A percentile compares a stretch with the other conserved stretches of the same genome.
Evolutionary conservation across 2,329 filamentous ascomycete species (phyloP).

Genomic region (Fusarium austroafricanum): DNA sequence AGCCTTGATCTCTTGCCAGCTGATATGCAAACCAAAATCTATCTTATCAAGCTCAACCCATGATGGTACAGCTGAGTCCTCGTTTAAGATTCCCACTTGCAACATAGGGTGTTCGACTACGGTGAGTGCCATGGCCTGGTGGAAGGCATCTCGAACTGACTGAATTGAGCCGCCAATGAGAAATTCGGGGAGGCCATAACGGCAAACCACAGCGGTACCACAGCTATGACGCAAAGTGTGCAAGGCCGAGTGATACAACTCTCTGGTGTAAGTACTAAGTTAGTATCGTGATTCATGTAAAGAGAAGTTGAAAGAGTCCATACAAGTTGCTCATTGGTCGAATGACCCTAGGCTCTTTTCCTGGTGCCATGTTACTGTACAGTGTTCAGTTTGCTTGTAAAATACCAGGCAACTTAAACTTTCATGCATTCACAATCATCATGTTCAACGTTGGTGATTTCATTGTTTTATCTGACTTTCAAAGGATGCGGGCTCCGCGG

Average conservation of each 20-base stretch:
- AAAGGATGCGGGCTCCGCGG: slow-evolving; percentile 29
- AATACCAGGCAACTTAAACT: not conserved
- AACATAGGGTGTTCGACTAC: slow-evolving; percentile 34
- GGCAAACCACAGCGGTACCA: slow-evolving; percentile 28
- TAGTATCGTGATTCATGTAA: not conserved
- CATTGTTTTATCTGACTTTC: slow-evolving; percentile 14
- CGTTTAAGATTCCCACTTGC: slow-evolving; percentile 37
- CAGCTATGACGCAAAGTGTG: slow-evolving; percentile 37
- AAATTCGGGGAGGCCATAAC: slow-evolving; percentile 25
- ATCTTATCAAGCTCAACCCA: slow-evolving; percentile 30
- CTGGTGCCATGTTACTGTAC: slow-evolving; percentile 11
- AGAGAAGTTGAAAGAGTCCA: not conserved
- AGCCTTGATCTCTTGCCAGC: slow-evolving; percentile 22
- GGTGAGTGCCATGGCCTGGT: slow-evolving; percentile 33
- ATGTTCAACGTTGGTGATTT: not conserved
- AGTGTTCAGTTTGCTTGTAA: not conserved
- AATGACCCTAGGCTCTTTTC: slow-evolving; percentile 15
- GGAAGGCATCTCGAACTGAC: slow-evolving; percentile 12
- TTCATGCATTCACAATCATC: not conserved
- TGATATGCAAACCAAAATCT: slow-evolving; percentile 29
- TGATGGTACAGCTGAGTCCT: slow-evolving; percentile 32
- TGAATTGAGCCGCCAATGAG: slow-evolving; percentile 3
- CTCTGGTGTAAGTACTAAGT: slow-evolving; percentile 12
- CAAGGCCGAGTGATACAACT: slow-evolving; percentile 32
- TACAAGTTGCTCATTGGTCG: slow-evolving; percentile 41